Evolutionary conservation across 768 basidiomycete genomes (phyloP).

Genomic region (Galerina sulciceps): DNA sequence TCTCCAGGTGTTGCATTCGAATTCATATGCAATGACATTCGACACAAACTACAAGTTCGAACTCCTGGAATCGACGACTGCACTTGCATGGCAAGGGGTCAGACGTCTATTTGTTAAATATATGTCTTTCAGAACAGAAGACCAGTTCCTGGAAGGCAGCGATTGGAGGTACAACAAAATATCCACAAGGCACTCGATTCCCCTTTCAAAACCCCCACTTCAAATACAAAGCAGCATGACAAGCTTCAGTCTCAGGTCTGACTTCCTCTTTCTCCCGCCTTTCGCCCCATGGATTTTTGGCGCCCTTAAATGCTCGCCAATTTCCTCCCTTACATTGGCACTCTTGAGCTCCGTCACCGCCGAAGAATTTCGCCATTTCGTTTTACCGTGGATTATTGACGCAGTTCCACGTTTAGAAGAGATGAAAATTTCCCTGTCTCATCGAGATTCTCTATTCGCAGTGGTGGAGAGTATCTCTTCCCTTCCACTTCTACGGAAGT

Average conservation of each 20-base stretch:
- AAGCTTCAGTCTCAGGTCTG: conserved; percentile 6
- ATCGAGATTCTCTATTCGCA: not conserved
- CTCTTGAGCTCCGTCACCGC: not conserved
- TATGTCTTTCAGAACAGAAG: not conserved
- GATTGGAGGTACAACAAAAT: not conserved
- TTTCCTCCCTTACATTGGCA: conserved; percentile 8
- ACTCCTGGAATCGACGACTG: not conserved
- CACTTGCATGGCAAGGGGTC: not conserved
- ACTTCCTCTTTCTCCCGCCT: conserved; percentile 17
- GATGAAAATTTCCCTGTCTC: not conserved
- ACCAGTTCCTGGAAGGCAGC: not conserved
- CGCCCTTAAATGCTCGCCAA: conserved; percentile 8
- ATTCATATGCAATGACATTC: not conserved
- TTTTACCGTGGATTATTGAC: conserved; percentile 11
- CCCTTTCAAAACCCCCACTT: not conserved
- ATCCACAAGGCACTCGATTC: not conserved
- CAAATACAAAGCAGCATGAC: not conserved
- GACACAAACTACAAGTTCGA: not conserved
- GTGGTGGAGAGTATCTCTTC: conserved; percentile 4
- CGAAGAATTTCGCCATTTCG: conserved; percentile 11
- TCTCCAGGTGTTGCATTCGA: not conserved
- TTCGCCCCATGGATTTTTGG: conserved; percentile 16
- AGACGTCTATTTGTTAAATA: not conserved
- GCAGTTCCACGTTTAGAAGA: conserved; percentile 8
- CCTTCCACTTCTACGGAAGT: conserved; percentile 1